phyloP scores from a whole-genome alignment of 176 grass and related monocot species.

The Pontederia paniculata region DNA sequence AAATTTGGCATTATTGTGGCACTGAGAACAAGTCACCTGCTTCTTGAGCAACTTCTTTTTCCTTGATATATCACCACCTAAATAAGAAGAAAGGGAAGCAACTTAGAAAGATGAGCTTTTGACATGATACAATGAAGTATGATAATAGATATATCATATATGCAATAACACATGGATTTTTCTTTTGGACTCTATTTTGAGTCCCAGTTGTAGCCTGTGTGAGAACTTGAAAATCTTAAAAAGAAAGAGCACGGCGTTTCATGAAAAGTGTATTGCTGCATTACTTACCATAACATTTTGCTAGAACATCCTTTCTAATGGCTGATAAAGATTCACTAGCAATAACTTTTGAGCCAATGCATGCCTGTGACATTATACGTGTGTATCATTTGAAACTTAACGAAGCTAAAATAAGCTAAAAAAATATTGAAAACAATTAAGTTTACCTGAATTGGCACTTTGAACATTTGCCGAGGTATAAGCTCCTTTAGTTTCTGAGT shows the following conservation, averaged over 20 bases:
- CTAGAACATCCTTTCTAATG: conserved; percentile 90
- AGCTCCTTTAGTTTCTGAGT: conserved; percentile 92
- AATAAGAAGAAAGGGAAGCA: conserved; percentile 32
- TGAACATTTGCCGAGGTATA: conserved; percentile 98
- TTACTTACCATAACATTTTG: conserved; percentile 95
- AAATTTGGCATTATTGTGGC: too few species aligned
- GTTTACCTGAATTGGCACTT: conserved; percentile 79
- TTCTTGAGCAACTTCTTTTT: conserved; percentile 97
- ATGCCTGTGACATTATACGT: conserved; percentile 39
- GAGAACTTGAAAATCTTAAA: not conserved
- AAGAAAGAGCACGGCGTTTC: not conserved
- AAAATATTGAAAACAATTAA: not conserved
- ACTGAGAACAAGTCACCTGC: conserved; percentile 49
- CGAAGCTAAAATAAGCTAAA: not conserved
- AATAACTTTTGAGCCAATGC: conserved; percentile 84
- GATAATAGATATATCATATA: too few species aligned
- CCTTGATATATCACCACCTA: conserved; percentile 91
- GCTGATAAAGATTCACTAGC: conserved; percentile 90
- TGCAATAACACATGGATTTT: too few species aligned
- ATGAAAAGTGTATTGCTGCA: not conserved
- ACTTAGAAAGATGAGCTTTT: conserved; percentile 5
- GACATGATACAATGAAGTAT: not conserved
- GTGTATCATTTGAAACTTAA: not conserved
- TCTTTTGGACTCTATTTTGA: too few species aligned
- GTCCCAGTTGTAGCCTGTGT: too few species aligned